phyloP scores from a whole-genome alignment of 306 rosid species.

The Crotalaria pallida region DNA sequence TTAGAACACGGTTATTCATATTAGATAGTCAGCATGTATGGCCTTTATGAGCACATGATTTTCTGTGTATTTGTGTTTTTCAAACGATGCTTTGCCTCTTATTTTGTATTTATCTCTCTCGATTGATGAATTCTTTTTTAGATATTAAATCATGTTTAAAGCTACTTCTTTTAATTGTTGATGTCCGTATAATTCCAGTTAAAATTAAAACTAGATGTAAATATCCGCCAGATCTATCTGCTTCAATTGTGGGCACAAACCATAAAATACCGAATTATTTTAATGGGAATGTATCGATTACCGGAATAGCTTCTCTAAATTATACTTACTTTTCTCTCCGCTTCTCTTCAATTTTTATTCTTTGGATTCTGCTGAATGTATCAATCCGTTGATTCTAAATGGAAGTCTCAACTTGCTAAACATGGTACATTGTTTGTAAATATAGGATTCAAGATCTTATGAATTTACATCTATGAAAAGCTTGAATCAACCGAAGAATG shows the following conservation, averaged over 20 bases:
- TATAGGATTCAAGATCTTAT: conserved; percentile 49
- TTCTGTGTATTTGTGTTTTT: neutral
- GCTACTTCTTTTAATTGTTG: conserved; percentile 1
- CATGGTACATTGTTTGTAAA: conserved; percentile 10
- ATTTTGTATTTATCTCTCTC: neutral
- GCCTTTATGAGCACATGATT: neutral
- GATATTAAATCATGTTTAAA: neutral
- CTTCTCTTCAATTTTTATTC: neutral
- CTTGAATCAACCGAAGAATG: conserved; percentile 71
- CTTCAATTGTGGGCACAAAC: neutral
- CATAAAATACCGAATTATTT: neutral
- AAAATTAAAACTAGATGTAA: neutral
- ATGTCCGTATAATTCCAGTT: neutral
- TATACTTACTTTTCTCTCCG: neutral
- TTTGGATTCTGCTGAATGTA: neutral
- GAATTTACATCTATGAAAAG: conserved; percentile 78
- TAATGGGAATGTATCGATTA: neutral
- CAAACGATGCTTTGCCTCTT: neutral
- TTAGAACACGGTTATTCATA: conserved; percentile 1
- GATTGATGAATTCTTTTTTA: neutral
- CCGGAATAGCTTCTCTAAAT: neutral
- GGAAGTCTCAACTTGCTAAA: neutral
- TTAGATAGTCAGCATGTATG: neutral
- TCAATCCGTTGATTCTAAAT: conserved; percentile 3
- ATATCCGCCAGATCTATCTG: conserved; percentile 2